Percentiles rank a stretch among this genome's conserved stretches.
Conservation (phyloP, 2,329 filamentous ascomycete genomes). For the Sporothrix schenckii region DNA sequence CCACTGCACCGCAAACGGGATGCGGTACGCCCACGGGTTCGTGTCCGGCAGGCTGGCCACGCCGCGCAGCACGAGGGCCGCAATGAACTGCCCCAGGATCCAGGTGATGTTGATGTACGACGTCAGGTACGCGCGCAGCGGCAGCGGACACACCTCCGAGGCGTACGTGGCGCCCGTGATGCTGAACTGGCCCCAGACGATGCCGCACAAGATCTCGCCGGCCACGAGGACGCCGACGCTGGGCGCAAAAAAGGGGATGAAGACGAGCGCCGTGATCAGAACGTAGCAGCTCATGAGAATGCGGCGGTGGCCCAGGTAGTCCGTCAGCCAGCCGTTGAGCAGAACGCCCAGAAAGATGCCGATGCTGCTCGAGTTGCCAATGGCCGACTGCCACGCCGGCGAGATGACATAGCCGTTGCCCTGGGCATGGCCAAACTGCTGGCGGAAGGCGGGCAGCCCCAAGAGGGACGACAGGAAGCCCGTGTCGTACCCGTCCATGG, state of each 20-base stretch:
- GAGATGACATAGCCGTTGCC: conserved; percentile 21
- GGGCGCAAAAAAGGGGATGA: conserved; percentile 14
- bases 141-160: conserved; percentile 61
- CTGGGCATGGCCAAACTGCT: conserved; percentile 4
- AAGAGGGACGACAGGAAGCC: conserved; percentile 19
- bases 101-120: conserved; percentile 65
- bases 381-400: conserved; percentile 18
- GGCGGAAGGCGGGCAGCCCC: conserved; percentile 17
- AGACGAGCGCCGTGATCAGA: conserved; percentile 15
- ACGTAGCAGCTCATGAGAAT: conserved; percentile 23
- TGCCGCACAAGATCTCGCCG: conserved; percentile 62
- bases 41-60: conserved; percentile 45
- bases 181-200: conserved; percentile 62
- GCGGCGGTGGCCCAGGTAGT: conserved; percentile 19
- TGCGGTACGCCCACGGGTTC: conserved; percentile 52
- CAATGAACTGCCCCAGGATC: conserved; percentile 63
- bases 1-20: conserved; percentile 53
- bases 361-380: conserved; percentile 16
- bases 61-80: conserved; percentile 51
- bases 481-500: conserved; percentile 29
- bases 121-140: conserved; percentile 60
- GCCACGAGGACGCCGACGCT: conserved; percentile 52
- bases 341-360: conserved; percentile 20
- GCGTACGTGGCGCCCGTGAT: conserved; percentile 62
- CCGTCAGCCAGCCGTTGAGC: conserved; percentile 9